Evolutionary conservation across 2,329 filamentous ascomycete genomes (phyloP).

Genomic region (Pestalotiopsis sp.): DNA sequence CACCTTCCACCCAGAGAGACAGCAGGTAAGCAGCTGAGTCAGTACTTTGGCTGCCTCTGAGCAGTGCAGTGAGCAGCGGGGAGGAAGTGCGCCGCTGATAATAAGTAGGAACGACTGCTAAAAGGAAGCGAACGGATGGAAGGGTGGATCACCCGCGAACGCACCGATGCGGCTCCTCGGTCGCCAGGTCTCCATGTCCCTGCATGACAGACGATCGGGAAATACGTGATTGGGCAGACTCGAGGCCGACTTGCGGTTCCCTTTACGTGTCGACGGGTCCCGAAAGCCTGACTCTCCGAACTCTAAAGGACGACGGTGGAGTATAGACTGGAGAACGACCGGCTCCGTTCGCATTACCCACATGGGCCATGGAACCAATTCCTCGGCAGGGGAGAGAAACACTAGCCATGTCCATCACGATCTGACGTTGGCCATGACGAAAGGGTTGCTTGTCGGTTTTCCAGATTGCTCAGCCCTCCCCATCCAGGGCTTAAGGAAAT

Average conservation of each 20-base stretch:
- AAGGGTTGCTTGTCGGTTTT: not conserved
- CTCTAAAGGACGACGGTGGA: not conserved
- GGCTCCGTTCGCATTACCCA: not conserved
- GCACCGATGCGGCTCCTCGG: not conserved
- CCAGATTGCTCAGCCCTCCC: not conserved
- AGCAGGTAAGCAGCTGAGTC: not conserved
- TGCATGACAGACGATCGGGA: not conserved
- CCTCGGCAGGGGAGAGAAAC: not conserved
- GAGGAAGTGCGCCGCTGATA: not conserved
- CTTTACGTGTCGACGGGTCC: not conserved
- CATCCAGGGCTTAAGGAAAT: not conserved
- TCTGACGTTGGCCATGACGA: constrained; percentile 1
- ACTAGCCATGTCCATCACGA: constrained; percentile 1
- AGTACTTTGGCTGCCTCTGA: not conserved
- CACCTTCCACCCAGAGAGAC: not conserved
- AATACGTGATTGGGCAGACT: constrained; percentile 5
- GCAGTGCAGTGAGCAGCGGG: not conserved
- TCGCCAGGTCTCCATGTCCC: constrained; percentile 1
- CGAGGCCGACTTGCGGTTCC: not conserved
- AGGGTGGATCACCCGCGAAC: not conserved
- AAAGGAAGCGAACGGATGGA: not conserved
- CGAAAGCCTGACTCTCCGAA: constrained; percentile 1
- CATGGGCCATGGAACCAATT: not conserved
- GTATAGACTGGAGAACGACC: not conserved
- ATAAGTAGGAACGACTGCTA: not conserved